phyloP scores from a whole-genome alignment of 805 yeast species.

The Ascoidea rubescens region DNA sequence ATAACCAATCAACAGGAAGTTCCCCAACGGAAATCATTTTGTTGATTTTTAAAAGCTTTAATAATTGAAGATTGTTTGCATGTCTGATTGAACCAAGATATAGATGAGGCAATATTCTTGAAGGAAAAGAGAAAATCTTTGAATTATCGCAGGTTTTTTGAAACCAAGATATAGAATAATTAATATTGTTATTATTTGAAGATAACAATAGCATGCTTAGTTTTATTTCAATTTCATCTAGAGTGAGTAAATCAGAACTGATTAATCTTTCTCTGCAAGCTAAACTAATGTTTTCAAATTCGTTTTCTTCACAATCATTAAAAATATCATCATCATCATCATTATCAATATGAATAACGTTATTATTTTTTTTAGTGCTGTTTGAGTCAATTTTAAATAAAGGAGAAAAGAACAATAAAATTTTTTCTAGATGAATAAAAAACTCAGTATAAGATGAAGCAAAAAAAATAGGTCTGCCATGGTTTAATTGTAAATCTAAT shows the following conservation, averaged over 20 bases:
- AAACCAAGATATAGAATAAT: conserved; percentile 84
- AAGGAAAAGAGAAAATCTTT: conserved; percentile 44
- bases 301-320: too few species aligned
- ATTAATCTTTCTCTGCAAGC: background rate
- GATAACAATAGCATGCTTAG: conserved; percentile 16
- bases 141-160: conserved; percentile 65
- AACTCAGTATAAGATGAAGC: conserved; percentile 66
- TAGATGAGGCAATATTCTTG: conserved; percentile 67
- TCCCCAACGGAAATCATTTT: conserved; percentile 86
- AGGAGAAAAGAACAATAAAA: conserved; percentile 53
- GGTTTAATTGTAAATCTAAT: conserved; percentile 44
- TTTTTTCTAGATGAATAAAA: conserved; percentile 47
- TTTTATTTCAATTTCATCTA: conserved; percentile 1
- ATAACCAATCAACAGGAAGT: conserved; percentile 22
- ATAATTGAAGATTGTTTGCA: conserved; percentile 57
- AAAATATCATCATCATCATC: background rate
- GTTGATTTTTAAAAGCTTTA: conserved; percentile 52
- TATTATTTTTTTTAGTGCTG: background rate
- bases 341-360: background rate
- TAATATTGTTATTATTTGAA: conserved; percentile 35
- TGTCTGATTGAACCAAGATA: conserved; percentile 79
- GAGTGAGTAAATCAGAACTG: too few species aligned
- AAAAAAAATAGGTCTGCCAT: conserved; percentile 70
- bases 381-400: conserved; percentile 5
- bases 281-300: too few species aligned